Evolutionary conservation across 345 rosid genomes (phyloP).

Genomic region (Durio zibethinus): DNA sequence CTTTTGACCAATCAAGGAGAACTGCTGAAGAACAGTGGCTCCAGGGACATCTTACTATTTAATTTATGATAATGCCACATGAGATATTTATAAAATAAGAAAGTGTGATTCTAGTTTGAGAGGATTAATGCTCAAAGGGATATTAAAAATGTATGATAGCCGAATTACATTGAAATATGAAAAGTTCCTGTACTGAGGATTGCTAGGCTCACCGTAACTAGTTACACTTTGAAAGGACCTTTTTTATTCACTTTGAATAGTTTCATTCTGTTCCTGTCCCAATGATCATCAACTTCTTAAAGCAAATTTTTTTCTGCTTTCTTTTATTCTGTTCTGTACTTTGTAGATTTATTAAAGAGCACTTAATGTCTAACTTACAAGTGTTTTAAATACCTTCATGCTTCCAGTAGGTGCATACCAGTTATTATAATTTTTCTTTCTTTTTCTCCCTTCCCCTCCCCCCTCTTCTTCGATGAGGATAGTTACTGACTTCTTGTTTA

Average conservation of each 20-base stretch:
- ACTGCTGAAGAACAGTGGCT: neutral
- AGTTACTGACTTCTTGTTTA: neutral
- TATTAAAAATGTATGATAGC: neutral
- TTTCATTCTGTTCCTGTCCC: neutral
- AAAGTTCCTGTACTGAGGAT: neutral
- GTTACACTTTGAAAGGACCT: neutral
- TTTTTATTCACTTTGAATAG: neutral
- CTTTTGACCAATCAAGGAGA: neutral
- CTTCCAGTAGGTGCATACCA: neutral
- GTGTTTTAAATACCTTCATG: too few relatives aligned
- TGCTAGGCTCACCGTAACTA: neutral
- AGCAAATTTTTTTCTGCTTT: neutral
- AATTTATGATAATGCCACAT: neutral
- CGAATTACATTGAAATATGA: neutral
- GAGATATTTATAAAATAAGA: neutral
- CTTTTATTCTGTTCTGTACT: neutral
- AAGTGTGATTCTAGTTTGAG: neutral
- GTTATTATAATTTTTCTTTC: neutral
- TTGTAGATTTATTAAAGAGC: neutral
- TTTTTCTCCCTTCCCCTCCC: neutral
- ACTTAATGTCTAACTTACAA: neutral
- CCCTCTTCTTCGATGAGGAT: neutral
- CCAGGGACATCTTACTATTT: neutral
- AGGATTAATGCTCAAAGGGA: neutral
- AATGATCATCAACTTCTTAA: neutral